These are phyloP conservation scores for Neotropicomus parvogracilis DNA, from an alignment of 1,284 basidiomycete species.

Conservation along the genomic window DNA sequence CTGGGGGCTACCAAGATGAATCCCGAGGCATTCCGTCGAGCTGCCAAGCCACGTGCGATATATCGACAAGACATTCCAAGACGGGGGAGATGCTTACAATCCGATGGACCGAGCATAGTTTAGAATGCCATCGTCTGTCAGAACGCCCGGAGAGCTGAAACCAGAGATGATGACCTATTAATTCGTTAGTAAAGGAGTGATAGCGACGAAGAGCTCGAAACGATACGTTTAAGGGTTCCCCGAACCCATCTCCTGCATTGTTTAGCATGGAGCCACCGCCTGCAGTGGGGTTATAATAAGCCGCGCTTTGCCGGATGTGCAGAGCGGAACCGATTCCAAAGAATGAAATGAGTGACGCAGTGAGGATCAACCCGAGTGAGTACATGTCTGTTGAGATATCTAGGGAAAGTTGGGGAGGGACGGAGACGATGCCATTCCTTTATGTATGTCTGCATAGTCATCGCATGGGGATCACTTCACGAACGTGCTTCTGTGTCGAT, in stretches of 20 bases:
- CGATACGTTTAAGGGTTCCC: constrained; percentile 58
- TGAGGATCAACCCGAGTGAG: neutral
- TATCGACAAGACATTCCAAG: neutral
- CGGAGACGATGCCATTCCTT: too few relatives aligned
- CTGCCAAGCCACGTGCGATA: constrained; percentile 31
- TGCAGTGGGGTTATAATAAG: constrained; percentile 42
- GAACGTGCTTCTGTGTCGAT: constrained; percentile 1
- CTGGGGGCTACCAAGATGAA: constrained; percentile 56
- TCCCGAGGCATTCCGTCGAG: constrained; percentile 59
- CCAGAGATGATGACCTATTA: constrained; percentile 51
- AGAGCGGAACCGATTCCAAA: constrained; percentile 4
- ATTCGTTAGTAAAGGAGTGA: neutral
- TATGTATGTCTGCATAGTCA: neutral
- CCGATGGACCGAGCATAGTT: constrained; percentile 59
- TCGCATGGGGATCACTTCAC: neutral
- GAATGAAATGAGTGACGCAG: neutral
- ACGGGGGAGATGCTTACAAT: constrained; percentile 39
- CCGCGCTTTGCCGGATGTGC: constrained; percentile 19
- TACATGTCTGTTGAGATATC: constrained; percentile 3
- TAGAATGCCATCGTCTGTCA: constrained; percentile 51
- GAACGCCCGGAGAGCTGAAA: constrained; percentile 51
- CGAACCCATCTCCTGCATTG: constrained; percentile 43
- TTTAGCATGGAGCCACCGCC: constrained; percentile 54
- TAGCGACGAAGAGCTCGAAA: neutral
- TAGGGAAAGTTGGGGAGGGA: neutral